Percentiles rank a stretch among this genome's conserved stretches.
phyloP scores from a whole-genome alignment of 1,284 basidiomycete species.

The Boletus mariae region DNA sequence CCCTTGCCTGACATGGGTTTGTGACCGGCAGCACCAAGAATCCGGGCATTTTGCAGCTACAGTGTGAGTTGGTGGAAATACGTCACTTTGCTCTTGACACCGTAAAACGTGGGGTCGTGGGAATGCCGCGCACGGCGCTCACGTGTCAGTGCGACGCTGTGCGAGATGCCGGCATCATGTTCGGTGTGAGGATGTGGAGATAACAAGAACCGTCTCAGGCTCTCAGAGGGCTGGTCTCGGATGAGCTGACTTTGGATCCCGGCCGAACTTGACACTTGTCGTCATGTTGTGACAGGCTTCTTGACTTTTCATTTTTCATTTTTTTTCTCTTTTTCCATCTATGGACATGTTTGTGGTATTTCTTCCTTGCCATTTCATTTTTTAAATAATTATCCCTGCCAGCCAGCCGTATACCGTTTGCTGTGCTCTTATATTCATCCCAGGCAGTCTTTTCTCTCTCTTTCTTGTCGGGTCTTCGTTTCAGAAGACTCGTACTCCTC shows the following conservation, averaged over 20 bases:
- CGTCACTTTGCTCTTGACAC: conserved; percentile 39
- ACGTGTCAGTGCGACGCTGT: conserved; percentile 15
- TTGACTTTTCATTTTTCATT: conserved; percentile 1
- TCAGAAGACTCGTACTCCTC: conserved; percentile 28
- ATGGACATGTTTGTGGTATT: conserved; percentile 1
- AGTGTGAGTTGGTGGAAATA: conserved; percentile 28
- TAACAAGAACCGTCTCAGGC: conserved; percentile 17
- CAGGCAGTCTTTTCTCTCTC: conserved; percentile 19
- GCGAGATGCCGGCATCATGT: conserved; percentile 21
- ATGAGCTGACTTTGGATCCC: conserved; percentile 23
- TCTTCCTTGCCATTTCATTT: conserved; percentile 10
- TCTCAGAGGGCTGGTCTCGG: conserved; percentile 22
- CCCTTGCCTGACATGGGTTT: background rate
- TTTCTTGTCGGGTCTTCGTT: conserved; percentile 29
- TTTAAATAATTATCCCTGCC: conserved; percentile 12
- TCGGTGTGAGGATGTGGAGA: conserved; percentile 15
- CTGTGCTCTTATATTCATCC: conserved; percentile 34
- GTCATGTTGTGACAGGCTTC: conserved; percentile 10
- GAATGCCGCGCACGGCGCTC: conserved; percentile 27
- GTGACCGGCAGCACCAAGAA: background rate
- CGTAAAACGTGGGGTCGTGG: conserved; percentile 60
- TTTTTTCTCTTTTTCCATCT: conserved; percentile 11
- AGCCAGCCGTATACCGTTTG: conserved; percentile 14
- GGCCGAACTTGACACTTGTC: background rate
- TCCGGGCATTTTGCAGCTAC: background rate